Conservation (phyloP, 2,329 filamentous ascomycete species). For the Aspergillus niger region DNA sequence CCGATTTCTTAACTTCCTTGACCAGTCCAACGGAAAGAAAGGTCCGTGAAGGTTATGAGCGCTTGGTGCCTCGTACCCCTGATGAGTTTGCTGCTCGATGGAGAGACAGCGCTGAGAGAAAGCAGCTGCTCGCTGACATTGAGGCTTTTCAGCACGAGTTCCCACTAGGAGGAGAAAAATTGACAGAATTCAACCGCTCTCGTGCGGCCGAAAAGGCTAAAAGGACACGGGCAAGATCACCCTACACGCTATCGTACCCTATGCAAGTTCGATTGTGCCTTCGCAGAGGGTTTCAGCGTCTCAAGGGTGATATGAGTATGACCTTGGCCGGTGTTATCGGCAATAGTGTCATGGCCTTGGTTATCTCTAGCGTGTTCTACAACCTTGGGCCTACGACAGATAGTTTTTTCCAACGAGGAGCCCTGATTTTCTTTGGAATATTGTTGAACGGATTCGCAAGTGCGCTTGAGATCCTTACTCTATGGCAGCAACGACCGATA, state of each 20-base stretch:
- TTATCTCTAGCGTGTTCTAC: constrained; percentile 78
- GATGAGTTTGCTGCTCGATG: constrained; percentile 65
- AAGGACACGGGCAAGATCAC: constrained; percentile 63
- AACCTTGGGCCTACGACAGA: constrained; percentile 65
- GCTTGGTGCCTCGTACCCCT: constrained; percentile 64
- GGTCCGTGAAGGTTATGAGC: constrained; percentile 60
- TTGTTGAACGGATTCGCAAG: constrained; percentile 80
- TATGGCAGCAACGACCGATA: constrained; percentile 86
- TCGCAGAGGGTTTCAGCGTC: constrained; percentile 73
- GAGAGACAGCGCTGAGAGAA: constrained; percentile 54
- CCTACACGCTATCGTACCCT: constrained; percentile 75
- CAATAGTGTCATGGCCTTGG: constrained; percentile 72
- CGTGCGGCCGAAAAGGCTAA: constrained; percentile 45
- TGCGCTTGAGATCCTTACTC: constrained; percentile 76
- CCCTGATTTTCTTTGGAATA: constrained; percentile 80
- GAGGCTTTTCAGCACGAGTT: constrained; percentile 41
- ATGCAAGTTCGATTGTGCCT: constrained; percentile 79
- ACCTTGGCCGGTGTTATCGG: constrained; percentile 65
- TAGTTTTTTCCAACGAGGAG: constrained; percentile 76
- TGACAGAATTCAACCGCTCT: constrained; percentile 41
- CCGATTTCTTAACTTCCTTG: constrained; percentile 69
- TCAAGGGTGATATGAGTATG: constrained; percentile 72
- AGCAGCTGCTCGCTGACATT: constrained; percentile 42
- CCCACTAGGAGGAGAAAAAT: constrained; percentile 37
- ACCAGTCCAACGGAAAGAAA: constrained; percentile 64